phyloP scores from a whole-genome alignment of 2,329 filamentous ascomycete species.

The Exophiala dermatitidis region DNA sequence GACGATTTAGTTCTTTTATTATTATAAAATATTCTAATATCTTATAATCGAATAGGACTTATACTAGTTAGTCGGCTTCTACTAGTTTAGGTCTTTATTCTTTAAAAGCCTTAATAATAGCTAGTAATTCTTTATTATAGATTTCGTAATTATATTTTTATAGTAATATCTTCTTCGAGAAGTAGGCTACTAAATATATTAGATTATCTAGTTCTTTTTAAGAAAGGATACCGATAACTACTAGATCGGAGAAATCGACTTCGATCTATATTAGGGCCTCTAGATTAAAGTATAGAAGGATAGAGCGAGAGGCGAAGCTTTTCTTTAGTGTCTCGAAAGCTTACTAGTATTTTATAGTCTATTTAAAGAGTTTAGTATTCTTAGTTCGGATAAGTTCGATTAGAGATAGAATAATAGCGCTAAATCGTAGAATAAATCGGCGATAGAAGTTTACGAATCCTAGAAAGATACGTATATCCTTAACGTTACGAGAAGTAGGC shows the following conservation, averaged over 20 bases:
- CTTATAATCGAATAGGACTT: conserved; percentile 17
- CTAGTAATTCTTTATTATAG: conserved; percentile 20
- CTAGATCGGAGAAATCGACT: conserved; percentile 9
- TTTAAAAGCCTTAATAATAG: conserved; percentile 15
- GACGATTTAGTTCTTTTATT: conserved; percentile 11
- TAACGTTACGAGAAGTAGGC: no score
- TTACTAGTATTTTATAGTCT: no score
- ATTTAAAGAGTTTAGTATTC: no score
- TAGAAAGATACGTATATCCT: no score
- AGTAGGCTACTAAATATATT: conserved; percentile 14
- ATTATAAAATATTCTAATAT: conserved; percentile 16
- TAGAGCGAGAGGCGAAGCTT: no score
- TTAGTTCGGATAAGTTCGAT: no score
- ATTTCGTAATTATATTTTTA: conserved; percentile 16
- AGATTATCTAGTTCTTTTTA: conserved; percentile 3
- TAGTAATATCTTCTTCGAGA: conserved; percentile 15
- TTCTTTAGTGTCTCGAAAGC: no score
- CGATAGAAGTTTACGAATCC: no score
- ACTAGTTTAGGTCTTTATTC: conserved; percentile 18
- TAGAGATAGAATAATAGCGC: no score
- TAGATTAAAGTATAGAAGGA: no score
- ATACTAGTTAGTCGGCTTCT: conserved; percentile 5
- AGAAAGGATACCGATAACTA: conserved; percentile 2
- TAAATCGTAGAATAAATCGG: no score
- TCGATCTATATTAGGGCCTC: no score